A percentile compares a stretch with the other conserved stretches of the same genome.
phyloP scores from a whole-genome alignment of 371 early-diverging fungal genomes.

The Syncephalis plumigaleata region DNA sequence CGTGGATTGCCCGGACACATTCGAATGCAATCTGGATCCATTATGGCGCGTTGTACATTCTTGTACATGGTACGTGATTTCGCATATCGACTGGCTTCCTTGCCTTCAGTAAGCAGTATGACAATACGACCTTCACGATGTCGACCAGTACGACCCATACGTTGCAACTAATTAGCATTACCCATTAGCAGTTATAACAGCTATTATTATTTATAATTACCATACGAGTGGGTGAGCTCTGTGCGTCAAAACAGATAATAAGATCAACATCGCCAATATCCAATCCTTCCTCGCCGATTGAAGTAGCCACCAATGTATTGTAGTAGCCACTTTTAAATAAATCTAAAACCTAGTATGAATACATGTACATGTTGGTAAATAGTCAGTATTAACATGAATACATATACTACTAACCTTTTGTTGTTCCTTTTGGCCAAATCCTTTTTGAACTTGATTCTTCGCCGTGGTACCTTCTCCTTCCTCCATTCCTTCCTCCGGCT shows the following conservation, averaged over 20 bases:
- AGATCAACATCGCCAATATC: slow-evolving; percentile 95
- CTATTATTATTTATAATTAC: slow-evolving; percentile 12
- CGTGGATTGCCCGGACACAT: slow-evolving; percentile 17
- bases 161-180: slow-evolving; percentile 55
- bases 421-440: slow-evolving; percentile 12
- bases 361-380: not conserved
- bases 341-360: slow-evolving; percentile 14
- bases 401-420: slow-evolving; percentile 1
- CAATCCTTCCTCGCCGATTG: slow-evolving; percentile 92
- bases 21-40: slow-evolving; percentile 14
- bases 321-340: slow-evolving; percentile 50
- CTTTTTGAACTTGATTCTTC: not conserved
- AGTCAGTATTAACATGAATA: not conserved
- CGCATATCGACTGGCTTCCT: slow-evolving; percentile 52
- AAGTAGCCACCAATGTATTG: slow-evolving; percentile 81
- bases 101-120: slow-evolving; percentile 60
- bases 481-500: not conserved
- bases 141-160: slow-evolving; percentile 90
- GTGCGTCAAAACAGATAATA: slow-evolving; percentile 82
- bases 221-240: slow-evolving; percentile 69
- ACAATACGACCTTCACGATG: slow-evolving; percentile 72
- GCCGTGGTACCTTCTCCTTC: too few species aligned
- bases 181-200: not conserved
- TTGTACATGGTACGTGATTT: slow-evolving; percentile 39
- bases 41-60: slow-evolving; percentile 30